Conservation (phyloP, 2,329 filamentous ascomycete species). For the Fusarium sarcochroum region DNA sequence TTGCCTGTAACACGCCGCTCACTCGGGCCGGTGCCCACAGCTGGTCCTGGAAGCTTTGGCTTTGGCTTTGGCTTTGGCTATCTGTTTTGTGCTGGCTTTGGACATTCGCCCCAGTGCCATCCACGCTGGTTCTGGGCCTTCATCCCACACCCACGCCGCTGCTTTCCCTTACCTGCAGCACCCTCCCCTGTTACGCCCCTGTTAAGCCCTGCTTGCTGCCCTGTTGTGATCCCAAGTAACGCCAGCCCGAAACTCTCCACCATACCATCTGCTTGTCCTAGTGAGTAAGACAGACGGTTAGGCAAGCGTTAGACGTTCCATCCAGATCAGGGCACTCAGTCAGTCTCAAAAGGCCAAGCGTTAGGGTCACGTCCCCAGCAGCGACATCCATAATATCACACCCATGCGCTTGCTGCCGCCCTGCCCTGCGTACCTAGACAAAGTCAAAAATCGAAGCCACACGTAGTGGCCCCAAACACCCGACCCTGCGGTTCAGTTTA, state of each 20-base stretch:
- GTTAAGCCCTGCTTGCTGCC: constrained; percentile 40
- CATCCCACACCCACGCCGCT: constrained; percentile 44
- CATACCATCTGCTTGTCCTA: constrained; percentile 44
- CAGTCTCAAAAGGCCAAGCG: constrained; percentile 25
- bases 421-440: constrained; percentile 29
- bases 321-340: constrained; percentile 30
- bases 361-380: constrained; percentile 33
- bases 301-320: constrained; percentile 21
- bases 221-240: constrained; percentile 49
- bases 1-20: constrained; percentile 32
- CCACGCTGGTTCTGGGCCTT: constrained; percentile 45
- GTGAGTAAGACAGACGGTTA: constrained; percentile 38
- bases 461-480: constrained; percentile 40
- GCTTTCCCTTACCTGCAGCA: constrained; percentile 49
- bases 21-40: constrained; percentile 34
- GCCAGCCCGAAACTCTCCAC: constrained; percentile 48
- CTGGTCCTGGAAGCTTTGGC: constrained; percentile 12
- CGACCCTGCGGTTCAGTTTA: constrained; percentile 47
- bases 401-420: constrained; percentile 36
- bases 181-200: constrained; percentile 43
- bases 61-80: neutral
- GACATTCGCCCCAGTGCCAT: constrained; percentile 29
- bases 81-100: constrained; percentile 9
- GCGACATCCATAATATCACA: constrained; percentile 24
- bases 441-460: constrained; percentile 42